Evolutionary conservation across 192 early-diverging fungal genomes (phyloP).

Genomic region (Backusella australiensis): DNA sequence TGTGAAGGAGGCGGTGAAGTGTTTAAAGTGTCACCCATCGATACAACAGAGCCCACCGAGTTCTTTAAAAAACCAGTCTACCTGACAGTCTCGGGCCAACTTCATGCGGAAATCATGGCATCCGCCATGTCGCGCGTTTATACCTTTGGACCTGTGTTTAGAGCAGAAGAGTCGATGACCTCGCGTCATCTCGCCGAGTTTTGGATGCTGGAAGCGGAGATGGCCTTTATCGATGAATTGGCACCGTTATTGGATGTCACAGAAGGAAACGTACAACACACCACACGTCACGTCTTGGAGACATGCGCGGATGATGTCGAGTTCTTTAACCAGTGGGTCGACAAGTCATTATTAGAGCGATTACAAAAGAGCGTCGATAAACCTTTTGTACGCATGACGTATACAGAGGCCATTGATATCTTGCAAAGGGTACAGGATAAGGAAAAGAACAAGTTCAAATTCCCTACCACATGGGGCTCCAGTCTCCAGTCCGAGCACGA

Average conservation of each 20-base stretch:
- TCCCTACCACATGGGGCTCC: conserved; percentile 70
- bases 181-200: conserved; percentile 89
- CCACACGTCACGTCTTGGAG: conserved; percentile 55
- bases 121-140: conserved; percentile 73
- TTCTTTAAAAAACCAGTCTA: conserved; percentile 78
- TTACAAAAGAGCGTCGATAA: conserved; percentile 40
- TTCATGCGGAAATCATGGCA: conserved; percentile 80
- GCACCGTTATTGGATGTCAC: conserved; percentile 65
- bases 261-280: conserved; percentile 60
- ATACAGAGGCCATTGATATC: conserved; percentile 75
- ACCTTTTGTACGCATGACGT: conserved; percentile 71
- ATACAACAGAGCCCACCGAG: conserved; percentile 36
- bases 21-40: conserved; percentile 55
- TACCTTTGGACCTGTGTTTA: conserved; percentile 78
- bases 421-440: conserved; percentile 50
- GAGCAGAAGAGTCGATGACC: conserved; percentile 80
- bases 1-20: conserved; percentile 91
- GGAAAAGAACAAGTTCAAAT: conserved; percentile 49
- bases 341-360: conserved; percentile 42
- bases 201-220: conserved; percentile 93
- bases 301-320: conserved; percentile 52
- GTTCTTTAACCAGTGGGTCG: conserved; percentile 59
- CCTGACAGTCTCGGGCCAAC: conserved; percentile 82
- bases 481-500: conserved; percentile 86
- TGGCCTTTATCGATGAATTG: conserved; percentile 66